Evolutionary conservation across 1,284 basidiomycete species (phyloP).

Genomic region (Microstroma glucosiphilum): DNA sequence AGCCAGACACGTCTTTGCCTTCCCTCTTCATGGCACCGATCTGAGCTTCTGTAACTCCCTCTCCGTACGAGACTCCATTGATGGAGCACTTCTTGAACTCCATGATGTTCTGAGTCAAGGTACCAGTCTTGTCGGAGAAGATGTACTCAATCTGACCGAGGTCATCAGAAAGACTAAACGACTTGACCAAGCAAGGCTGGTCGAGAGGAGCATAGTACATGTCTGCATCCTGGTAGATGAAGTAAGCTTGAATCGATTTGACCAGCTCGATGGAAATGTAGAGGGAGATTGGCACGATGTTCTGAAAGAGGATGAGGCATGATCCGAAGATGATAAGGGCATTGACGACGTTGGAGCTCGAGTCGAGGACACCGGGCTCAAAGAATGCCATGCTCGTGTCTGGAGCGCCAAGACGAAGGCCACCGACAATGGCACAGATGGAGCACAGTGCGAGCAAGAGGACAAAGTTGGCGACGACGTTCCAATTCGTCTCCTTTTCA

Average conservation of each 20-base stretch:
- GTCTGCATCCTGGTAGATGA: conserved; percentile 88
- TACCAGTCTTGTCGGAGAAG: conserved; percentile 76
- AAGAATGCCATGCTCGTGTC: conserved; percentile 65
- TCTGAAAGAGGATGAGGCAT: conserved; percentile 83
- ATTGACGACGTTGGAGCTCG: conserved; percentile 61
- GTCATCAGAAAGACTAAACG: conserved; percentile 75
- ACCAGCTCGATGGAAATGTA: conserved; percentile 98
- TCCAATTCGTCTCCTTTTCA: conserved; percentile 97
- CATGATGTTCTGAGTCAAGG: conserved; percentile 68
- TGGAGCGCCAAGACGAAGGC: conserved; percentile 59
- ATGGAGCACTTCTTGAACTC: conserved; percentile 96
- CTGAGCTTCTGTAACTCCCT: conserved; percentile 91
- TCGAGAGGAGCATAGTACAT: conserved; percentile 85
- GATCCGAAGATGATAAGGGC: conserved; percentile 74
- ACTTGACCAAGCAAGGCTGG: conserved; percentile 85
- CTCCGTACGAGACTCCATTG: conserved; percentile 75
- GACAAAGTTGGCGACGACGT: conserved; percentile 88
- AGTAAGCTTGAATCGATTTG: conserved; percentile 89
- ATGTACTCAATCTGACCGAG: conserved; percentile 96
- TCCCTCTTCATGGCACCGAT: conserved; percentile 79
- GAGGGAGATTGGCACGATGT: conserved; percentile 92
- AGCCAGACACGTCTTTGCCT: conserved; percentile 60
- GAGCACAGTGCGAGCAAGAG: conserved; percentile 74
- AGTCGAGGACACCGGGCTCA: conserved; percentile 28
- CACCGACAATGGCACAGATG: conserved; percentile 66